phyloP scores from a whole-genome alignment of 163 green algal genomes.

The Chlorella variabilis region DNA sequence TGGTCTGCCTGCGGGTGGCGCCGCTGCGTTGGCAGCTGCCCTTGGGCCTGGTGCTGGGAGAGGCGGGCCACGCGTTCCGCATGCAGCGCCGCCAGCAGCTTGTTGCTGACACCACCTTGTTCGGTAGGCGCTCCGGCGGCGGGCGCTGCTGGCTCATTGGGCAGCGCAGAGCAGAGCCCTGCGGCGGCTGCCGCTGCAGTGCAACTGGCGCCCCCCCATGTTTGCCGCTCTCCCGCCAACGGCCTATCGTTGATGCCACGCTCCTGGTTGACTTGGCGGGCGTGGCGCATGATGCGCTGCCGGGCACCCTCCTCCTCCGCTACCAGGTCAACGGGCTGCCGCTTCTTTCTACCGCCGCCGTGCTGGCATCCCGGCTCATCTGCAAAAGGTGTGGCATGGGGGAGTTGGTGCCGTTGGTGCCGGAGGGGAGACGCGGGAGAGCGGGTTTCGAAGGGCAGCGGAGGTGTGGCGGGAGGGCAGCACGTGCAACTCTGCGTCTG shows the following conservation, averaged over 20 bases:
- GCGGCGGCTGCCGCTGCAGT: neutral
- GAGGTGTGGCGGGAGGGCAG: too few species aligned
- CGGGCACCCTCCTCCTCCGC: neutral
- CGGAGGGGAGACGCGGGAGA: too few species aligned
- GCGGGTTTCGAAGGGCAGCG: too few species aligned
- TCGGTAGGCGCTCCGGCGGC: neutral
- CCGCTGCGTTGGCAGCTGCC: neutral
- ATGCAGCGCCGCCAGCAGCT: slow-evolving; percentile 48
- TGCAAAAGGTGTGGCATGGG: too few species aligned
- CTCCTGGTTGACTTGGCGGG: slow-evolving; percentile 3
- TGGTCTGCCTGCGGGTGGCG: too few species aligned
- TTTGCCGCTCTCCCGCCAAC: neutral
- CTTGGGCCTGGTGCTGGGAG: neutral
- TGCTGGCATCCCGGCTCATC: neutral
- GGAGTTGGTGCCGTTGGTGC: too few species aligned
- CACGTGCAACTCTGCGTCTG: too few species aligned
- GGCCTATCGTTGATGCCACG: neutral
- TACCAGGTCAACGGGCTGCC: neutral
- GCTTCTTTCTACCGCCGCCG: neutral
- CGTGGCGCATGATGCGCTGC: slow-evolving; percentile 34
- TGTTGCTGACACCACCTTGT: slow-evolving; percentile 23
- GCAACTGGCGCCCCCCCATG: too few species aligned
- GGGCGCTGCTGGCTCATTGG: neutral
- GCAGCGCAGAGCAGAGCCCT: neutral
- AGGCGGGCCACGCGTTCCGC: slow-evolving; percentile 45